Base-by-base conservation (phyloP, 2,329 filamentous ascomycete genomes). In the Penicillium sp. region DNA sequence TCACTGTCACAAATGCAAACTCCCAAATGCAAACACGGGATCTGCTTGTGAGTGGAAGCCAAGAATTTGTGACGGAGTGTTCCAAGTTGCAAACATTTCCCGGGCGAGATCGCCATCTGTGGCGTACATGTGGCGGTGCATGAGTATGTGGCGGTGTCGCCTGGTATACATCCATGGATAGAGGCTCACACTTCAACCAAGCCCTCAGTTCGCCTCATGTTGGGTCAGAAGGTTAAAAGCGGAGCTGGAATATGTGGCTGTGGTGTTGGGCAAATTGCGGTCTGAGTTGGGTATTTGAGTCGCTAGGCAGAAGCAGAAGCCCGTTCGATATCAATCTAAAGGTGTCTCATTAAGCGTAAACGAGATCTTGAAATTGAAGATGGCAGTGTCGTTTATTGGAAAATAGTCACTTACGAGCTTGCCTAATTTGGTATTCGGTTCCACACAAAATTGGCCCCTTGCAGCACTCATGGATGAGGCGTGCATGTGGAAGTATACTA, bases 101-200 rank as follows among this genome's bases (percentile, higher is more conserved):
- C 32, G 6, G 14, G 10, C 16, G 6, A 18, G 50, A 49, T 53
- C 44, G 22, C 29, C 27, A 46, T 47, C 14, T 42, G 50, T 53
- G 50, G 50, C 38, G 50, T n/a, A 22, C 0, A 8, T 42, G 49
- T 47, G 49, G 49, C 49, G 51, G 45, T 53, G 46, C 31, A 8
- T n/a, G 11, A 11, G 1, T 6, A 38, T 49, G 51, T 53, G 51
- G 46, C 46, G 22, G 10, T 34, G 10, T 9, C 34, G 16, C 34
- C n/a, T 34, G 31, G 31, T 18, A 18, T 18, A 18, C 18, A 18
- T 18, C 18, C 18, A 18, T 18, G 18, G 18, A 18, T 18, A 18
- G 24, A 27, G 24, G 24, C 31, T 34, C 10, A 34, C 31, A 18
- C 31, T 34, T 5, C 3, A 8, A 8, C 8, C 31, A 34, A 11